phyloP scores from a whole-genome alignment of 495 filamentous ascomycete species.

The Penicillium herquei region DNA sequence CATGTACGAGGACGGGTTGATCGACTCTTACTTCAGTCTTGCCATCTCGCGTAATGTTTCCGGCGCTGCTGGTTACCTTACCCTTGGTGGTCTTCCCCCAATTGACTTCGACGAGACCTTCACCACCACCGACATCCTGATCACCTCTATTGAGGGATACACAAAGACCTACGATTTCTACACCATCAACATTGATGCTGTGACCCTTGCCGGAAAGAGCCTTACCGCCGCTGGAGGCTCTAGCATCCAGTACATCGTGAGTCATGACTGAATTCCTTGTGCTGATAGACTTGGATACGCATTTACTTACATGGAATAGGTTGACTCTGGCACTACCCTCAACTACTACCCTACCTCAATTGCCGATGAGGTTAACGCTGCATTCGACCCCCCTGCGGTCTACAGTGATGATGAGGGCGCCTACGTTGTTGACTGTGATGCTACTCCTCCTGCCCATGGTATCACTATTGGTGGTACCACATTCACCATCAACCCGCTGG shows the following conservation, averaged over 20 bases:
- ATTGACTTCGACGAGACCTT: slow-evolving; percentile 33
- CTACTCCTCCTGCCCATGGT: slow-evolving; percentile 51
- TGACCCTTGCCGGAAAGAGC: slow-evolving; percentile 28
- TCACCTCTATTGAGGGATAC: slow-evolving; percentile 19
- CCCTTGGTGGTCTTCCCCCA: slow-evolving; percentile 54
- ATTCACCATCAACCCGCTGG: slow-evolving; percentile 53
- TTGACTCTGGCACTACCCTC: slow-evolving; percentile 45
- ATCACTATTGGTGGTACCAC: slow-evolving; percentile 47
- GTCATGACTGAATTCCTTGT: slow-evolving; percentile 8
- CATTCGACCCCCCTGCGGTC: slow-evolving; percentile 54
- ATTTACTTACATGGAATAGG: slow-evolving; percentile 9
- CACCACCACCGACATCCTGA: slow-evolving; percentile 37
- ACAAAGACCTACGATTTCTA: slow-evolving; percentile 37
- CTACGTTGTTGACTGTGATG: slow-evolving; percentile 56
- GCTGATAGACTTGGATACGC: background rate
- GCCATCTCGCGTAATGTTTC: slow-evolving; percentile 29
- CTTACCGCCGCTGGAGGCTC: slow-evolving; percentile 16
- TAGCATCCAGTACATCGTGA: slow-evolving; percentile 23
- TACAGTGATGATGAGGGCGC: slow-evolving; percentile 43
- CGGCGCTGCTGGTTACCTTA: slow-evolving; percentile 35
- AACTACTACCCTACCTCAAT: slow-evolving; percentile 40
- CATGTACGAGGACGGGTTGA: slow-evolving; percentile 51
- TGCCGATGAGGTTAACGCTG: slow-evolving; percentile 47
- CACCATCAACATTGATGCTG: slow-evolving; percentile 39
- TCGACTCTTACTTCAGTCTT: slow-evolving; percentile 53